Conservation (phyloP, 352 stramenopile genomes). For the Globisporangium echinulatum region DNA sequence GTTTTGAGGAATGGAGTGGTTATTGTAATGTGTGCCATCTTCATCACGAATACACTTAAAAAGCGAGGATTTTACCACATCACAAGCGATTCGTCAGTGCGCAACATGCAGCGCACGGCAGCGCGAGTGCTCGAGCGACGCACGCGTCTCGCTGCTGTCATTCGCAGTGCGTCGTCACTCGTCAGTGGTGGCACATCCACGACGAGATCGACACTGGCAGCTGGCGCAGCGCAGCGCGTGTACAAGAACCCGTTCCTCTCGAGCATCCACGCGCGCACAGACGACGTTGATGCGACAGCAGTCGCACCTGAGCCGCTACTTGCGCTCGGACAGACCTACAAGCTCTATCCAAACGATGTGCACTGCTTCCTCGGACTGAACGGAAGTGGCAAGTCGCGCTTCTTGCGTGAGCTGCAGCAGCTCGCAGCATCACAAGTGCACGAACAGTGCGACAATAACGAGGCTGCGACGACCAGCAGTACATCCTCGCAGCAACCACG, state of each 20-base stretch:
- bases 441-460: neutral
- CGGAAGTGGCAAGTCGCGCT: slow-evolving; percentile 58
- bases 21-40: too few relatives aligned
- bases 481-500: neutral
- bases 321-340: slow-evolving; percentile 29
- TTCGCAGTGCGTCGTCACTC: neutral
- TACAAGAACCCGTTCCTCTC: slow-evolving; percentile 10
- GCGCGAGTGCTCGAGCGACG: slow-evolving; percentile 1
- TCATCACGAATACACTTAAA: too few relatives aligned
- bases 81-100: neutral
- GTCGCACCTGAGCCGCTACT: slow-evolving; percentile 19
- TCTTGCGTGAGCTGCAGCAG: slow-evolving; percentile 39
- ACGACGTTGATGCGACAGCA: neutral
- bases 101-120: neutral
- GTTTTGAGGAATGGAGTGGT: too few relatives aligned
- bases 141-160: neutral
- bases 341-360: slow-evolving; percentile 40
- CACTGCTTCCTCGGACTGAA: slow-evolving; percentile 74
- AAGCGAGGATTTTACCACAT: too few relatives aligned
- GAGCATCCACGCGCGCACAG: neutral
- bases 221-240: neutral
- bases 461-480: neutral
- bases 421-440: neutral
- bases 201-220: too few relatives aligned
- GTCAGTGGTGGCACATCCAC: neutral